Conservation (phyloP, 1,284 basidiomycete genomes). For the Microstroma glucosiphilum region DNA sequence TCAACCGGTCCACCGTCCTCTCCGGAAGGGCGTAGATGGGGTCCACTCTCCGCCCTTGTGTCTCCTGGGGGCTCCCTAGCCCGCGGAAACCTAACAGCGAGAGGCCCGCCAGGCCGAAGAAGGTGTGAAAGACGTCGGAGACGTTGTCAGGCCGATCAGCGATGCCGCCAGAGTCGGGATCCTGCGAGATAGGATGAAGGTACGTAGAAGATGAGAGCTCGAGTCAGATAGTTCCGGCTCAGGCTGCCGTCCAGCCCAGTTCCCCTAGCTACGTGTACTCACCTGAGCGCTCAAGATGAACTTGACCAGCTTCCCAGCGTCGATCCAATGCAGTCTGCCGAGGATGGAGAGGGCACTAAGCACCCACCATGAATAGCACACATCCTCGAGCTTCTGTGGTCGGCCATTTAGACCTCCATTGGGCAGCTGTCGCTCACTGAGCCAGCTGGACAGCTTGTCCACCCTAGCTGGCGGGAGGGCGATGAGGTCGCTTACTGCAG, state of each 20-base stretch:
- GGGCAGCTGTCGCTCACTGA: constrained; percentile 83
- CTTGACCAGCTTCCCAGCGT: constrained; percentile 66
- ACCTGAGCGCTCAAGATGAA: constrained; percentile 90
- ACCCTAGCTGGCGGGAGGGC: neutral
- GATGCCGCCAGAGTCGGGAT: constrained; percentile 83
- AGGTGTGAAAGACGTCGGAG: constrained; percentile 91
- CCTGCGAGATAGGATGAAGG: constrained; percentile 55
- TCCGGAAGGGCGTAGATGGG: constrained; percentile 96
- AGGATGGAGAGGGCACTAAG: constrained; percentile 81
- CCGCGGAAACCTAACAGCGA: neutral
- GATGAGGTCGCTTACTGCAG: neutral
- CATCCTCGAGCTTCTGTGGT: constrained; percentile 96
- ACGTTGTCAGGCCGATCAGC: constrained; percentile 89
- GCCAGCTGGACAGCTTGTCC: constrained; percentile 74
- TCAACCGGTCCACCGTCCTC: constrained; percentile 56
- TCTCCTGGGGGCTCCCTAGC: neutral
- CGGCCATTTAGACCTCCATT: constrained; percentile 91
- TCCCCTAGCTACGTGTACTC: constrained; percentile 23
- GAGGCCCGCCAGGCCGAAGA: constrained; percentile 78
- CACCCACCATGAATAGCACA: constrained; percentile 98
- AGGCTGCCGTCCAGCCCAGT: no score
- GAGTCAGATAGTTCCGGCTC: neutral
- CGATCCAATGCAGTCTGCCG: constrained; percentile 80
- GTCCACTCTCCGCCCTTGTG: constrained; percentile 61
- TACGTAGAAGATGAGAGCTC: neutral